Evolutionary conservation across 441 rosid species (phyloP), one percentile per base, ranked within the genome.

Genomic region (Pelargonium fulgidum): DNA sequence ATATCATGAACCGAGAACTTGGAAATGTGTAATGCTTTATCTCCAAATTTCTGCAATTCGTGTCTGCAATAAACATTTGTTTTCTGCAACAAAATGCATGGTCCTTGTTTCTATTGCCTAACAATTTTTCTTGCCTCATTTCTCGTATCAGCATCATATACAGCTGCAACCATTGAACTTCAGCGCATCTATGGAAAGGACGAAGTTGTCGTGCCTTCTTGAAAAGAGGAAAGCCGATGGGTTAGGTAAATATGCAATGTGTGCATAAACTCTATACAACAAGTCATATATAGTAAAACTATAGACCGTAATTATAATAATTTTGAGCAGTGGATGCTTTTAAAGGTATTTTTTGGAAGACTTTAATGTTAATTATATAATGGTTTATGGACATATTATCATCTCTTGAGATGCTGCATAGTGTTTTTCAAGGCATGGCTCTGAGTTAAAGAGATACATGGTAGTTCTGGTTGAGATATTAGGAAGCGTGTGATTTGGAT

Each of bases 111-210:
- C 4, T 58, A 41, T 59, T 50, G 69, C 66, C 50, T 9, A 26
- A 56, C 70, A 63, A 2, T 20, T 67, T 67, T 68, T 56, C 65
- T 45, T 20, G 72, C 64, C 33, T 11, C 6, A 48, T 56, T 45
- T 10, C 39, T 64, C 50, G 68, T 72, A 17, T 26, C 85, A 88
- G 91, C 82, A 73, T 88, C 93, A 65, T 88, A 82, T 72, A 86
- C 83, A 83, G 93, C 89, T 0, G 93, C 93, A 9, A 85, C 89
- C 47, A 82, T 87, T 54, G 94, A 89, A 76, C 94, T 89, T 79
- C 90, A 85, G 75, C 94, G 92, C 29, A 89, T 89, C 75, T 89
- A 89, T 73, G 90, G 94, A 29, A 85, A 79, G 69, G 87, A 84
- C 68, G 90, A 82, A 62, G 71, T 76, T 20, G 50, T 7, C n/a